phyloP scores from a whole-genome alignment of 805 yeast genomes.

The Lipomyces sp. region DNA sequence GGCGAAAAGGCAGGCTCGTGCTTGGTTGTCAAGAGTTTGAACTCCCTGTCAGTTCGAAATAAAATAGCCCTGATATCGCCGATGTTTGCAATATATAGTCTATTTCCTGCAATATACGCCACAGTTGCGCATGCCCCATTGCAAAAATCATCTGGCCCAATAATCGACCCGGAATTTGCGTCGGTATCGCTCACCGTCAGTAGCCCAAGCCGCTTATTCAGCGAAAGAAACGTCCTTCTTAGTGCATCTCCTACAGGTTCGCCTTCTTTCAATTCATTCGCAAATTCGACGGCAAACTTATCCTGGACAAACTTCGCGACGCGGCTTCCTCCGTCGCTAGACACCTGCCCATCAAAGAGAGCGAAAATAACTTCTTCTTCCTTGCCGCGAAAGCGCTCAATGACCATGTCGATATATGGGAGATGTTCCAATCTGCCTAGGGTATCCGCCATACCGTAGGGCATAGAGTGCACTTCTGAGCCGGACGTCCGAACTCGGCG shows the following conservation, averaged over 20 bases:
- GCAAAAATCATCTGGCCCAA: conserved; percentile 62
- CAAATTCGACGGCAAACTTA: conserved; percentile 62
- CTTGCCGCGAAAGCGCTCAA: conserved; percentile 82
- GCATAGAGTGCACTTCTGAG: conserved; percentile 67
- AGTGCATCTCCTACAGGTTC: conserved; percentile 69
- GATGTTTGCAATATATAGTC: conserved; percentile 75
- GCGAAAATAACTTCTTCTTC: conserved; percentile 79
- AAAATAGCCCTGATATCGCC: conserved; percentile 87
- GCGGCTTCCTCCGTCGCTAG: conserved; percentile 41
- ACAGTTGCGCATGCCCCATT: conserved; percentile 87
- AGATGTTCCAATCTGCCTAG: conserved; percentile 64
- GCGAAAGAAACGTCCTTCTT: conserved; percentile 70
- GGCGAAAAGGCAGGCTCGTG: conserved; percentile 86
- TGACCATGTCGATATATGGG: conserved; percentile 76
- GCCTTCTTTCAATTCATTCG: conserved; percentile 52
- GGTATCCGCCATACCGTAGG: conserved; percentile 89
- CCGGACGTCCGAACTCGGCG: conserved; percentile 89
- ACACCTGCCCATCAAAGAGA: conserved; percentile 76
- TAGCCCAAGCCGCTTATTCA: conserved; percentile 78
- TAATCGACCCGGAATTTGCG: conserved; percentile 44
- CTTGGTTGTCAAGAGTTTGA: conserved; percentile 62
- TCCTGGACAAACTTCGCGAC: conserved; percentile 71
- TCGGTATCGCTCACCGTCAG: conserved; percentile 21
- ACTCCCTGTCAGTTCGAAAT: conserved; percentile 78
- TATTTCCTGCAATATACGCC: conserved; percentile 68